Evolutionary conservation across 768 basidiomycete genomes (phyloP), one percentile per base, ranked within the genome.

Genomic region (Mycena polygramma): DNA sequence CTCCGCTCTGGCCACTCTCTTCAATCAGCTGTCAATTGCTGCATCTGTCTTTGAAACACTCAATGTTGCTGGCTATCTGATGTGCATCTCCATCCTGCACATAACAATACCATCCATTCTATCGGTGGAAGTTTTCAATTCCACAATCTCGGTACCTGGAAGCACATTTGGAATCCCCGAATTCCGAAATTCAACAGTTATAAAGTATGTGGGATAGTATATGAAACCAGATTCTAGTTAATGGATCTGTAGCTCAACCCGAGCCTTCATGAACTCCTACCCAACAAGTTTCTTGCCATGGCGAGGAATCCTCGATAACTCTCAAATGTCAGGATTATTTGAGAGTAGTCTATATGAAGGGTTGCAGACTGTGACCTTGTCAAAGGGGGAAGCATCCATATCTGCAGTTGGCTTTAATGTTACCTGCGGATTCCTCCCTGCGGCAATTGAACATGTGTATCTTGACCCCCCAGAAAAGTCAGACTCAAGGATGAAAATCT

Each of bases 21-120:
- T 35, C 20, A 30, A 48, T 35, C 58, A 59, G 22, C 22, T 59
- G 7, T 45, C 41, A 10, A 24, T 45, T 11, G 41, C 58, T 19
- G 39, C 58, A 43, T 59, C 58, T 4, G 22, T 59, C 6, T 13
- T 48, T 22, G 58, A 41, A 43, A 48, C 41, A 8, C 58, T 59
- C 14, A 10, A 22, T 11, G 26, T 45, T 19, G 11, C 24, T 45
- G 39, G 39, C n/a, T 59, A 59, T 26, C 58, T 59, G 14, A 41
- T 7, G 17, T 59, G 41, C 13, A 15, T 59, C 7, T 7, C 58
- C 10, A 8, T 48, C 10, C 58, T 59, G 4, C 58, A 59, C 17
- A 43, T 45, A 7, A 59, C 39, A 15, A 59, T 39, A n/a, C 58
- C 58, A 11, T 8, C 41, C 14, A 59, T 45, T 24, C 17, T 59